A percentile compares a stretch with the other conserved stretches of the same genome.
phyloP scores from a whole-genome alignment of 2,329 filamentous ascomycete species.

The Lachnellula arida region DNA sequence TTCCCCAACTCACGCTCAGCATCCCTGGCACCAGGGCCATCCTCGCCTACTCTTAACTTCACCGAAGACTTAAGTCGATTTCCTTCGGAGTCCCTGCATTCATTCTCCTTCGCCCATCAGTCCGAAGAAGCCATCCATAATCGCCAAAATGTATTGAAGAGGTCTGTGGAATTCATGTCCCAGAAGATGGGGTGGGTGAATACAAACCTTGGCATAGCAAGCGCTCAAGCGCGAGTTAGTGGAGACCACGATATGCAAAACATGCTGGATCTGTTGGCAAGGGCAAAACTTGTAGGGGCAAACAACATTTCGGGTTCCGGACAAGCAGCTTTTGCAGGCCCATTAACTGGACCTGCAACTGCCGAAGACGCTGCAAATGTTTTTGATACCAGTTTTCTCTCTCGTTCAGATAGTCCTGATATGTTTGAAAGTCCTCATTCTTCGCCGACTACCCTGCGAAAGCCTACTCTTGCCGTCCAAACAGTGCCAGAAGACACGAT shows the following conservation, averaged over 20 bases:
- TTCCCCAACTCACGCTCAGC: constrained; percentile 42
- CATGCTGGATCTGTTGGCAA: constrained; percentile 83
- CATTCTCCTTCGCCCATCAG: constrained; percentile 95
- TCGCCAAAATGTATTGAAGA: constrained; percentile 86
- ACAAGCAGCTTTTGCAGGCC: constrained; percentile 47
- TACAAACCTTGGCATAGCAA: constrained; percentile 70
- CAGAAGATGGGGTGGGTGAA: constrained; percentile 77
- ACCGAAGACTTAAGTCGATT: constrained; percentile 89
- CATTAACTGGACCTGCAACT: constrained; percentile 75
- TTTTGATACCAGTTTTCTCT: constrained; percentile 77
- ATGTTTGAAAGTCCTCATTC: constrained; percentile 28
- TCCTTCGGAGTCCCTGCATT: constrained; percentile 92
- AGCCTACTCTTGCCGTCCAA: constrained; percentile 6
- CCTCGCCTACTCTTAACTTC: constrained; percentile 66
- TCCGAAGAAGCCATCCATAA: constrained; percentile 88
- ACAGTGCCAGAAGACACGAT: constrained; percentile 10
- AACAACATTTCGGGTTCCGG: constrained; percentile 53
- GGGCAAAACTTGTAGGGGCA: constrained; percentile 71
- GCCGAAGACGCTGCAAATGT: constrained; percentile 66
- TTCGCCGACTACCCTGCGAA: constrained; percentile 23
- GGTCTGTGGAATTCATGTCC: constrained; percentile 89
- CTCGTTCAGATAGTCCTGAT: constrained; percentile 48
- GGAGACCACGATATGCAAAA: constrained; percentile 85
- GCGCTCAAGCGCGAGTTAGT: constrained; percentile 74
- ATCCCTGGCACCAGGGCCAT: constrained; percentile 48